These are phyloP conservation scores for Alternaria novae-zelandiae DNA, from an alignment of 2,329 filamentous ascomycete species.

Conservation along the genomic window DNA sequence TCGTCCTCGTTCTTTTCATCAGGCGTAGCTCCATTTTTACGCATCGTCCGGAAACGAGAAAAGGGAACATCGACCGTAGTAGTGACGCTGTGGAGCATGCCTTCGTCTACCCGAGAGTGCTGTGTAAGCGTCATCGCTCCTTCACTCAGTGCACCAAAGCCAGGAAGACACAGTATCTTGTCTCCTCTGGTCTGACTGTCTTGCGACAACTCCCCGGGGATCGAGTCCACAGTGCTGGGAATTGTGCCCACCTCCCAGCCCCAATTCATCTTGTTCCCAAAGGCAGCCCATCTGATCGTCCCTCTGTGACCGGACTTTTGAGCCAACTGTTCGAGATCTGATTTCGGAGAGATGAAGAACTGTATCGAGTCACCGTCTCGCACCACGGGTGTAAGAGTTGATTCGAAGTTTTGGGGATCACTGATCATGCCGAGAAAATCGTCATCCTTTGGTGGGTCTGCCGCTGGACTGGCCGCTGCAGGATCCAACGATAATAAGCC, in stretches of 20 bases:
- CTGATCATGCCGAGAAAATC: conserved; percentile 12
- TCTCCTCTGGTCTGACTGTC: background rate
- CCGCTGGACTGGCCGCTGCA: conserved; percentile 14
- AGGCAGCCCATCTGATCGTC: background rate
- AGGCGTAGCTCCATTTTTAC: background rate
- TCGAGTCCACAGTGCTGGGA: conserved; percentile 53
- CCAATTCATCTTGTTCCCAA: conserved; percentile 9
- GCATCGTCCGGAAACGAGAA: conserved; percentile 42
- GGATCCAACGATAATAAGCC: conserved; percentile 81
- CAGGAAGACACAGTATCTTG: conserved; percentile 15
- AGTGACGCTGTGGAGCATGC: conserved; percentile 13
- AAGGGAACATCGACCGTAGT: conserved; percentile 60
- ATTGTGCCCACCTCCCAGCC: conserved; percentile 50
- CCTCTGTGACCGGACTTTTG: background rate
- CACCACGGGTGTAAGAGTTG: conserved; percentile 62
- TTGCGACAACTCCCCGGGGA: conserved; percentile 34
- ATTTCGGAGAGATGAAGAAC: conserved; percentile 40
- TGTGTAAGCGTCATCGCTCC: conserved; percentile 53
- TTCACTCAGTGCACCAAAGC: conserved; percentile 70
- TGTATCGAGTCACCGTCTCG: conserved; percentile 67
- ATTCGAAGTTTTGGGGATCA: conserved; percentile 37
- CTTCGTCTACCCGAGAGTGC: background rate
- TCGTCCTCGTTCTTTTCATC: background rate
- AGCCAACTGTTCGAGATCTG: background rate
- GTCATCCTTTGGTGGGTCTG: background rate